Base-by-base conservation (phyloP, 1,284 basidiomycete genomes). In the Microbotryum silenes-acaulis region DNA sequence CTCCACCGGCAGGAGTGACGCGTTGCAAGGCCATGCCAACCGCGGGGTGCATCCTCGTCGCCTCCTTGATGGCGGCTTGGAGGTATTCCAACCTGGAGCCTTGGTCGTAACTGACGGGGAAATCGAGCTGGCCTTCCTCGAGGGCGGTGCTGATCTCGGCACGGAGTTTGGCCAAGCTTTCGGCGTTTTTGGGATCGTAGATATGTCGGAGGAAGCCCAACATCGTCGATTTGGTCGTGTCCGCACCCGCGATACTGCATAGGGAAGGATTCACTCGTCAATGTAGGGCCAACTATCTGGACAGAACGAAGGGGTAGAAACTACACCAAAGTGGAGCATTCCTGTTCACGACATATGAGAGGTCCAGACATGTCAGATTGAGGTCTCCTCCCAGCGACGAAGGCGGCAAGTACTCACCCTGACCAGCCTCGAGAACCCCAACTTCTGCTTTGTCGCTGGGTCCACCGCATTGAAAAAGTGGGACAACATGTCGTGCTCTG, bases 31-130 rank as follows among this genome's bases (percentile, higher is more conserved):
- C 68, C 66, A 72, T 68, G 20, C 64, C 65, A 51, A 73, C 73
- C 21, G 73, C 71, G 16, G 73, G 73, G 27, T 73, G 73, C 7
- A 74, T 64, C 20, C 73, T 65, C 8, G 72, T 62, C 1, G 67
- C 62, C 59, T 74, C 73, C 60, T 74, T 74, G 63, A 73, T 64
- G 51, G 72, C 72, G 14, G 72, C 73, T 57, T 71, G 68, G 4
- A 73, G 56, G 27, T 71, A 72, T 25, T 65, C 62, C 6, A 74
- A 56, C 48, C 68, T 66, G 2, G 68, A 61, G 2, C 66, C 72
- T 33, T 69, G 64, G 27, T 63, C 65, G 54, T 73, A 73, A 60
- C 65, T 65, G 52, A 62, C 62, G 3, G 72, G 70, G 27, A 66
- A 54, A 16, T 59, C 51, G 10, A 72, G 62, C 20, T 57, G 56